Conservation (phyloP, 179 eudicot genomes). For the Heliamphora pulchella region DNA sequence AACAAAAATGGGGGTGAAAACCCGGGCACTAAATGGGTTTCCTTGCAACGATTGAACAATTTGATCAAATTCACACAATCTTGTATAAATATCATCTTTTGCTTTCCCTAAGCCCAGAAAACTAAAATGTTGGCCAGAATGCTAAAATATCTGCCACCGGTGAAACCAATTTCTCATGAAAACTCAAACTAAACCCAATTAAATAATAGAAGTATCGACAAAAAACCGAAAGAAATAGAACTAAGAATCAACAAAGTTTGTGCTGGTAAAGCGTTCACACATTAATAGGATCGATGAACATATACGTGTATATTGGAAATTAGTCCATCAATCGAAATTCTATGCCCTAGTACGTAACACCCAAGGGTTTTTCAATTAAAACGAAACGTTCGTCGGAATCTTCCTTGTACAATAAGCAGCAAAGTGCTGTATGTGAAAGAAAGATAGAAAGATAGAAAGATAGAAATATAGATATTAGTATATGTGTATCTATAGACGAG, state of each 20-base stretch:
- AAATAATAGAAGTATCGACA: too few relatives aligned
- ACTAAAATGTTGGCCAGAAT: background rate
- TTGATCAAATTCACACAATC: background rate
- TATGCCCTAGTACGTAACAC: background rate
- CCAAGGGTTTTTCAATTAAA: background rate
- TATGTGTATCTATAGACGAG: too few relatives aligned
- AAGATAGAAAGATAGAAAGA: too few relatives aligned
- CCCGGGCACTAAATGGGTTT: background rate
- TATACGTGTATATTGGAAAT: background rate
- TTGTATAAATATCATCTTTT: background rate
- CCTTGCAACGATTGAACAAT: background rate
- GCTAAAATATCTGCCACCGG: background rate
- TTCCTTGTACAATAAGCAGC: background rate
- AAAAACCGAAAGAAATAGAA: background rate
- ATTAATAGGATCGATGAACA: background rate
- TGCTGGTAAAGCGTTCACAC: background rate
- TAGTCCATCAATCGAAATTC: background rate
- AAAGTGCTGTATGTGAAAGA: background rate
- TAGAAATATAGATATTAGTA: too few relatives aligned
- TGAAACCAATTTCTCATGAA: background rate
- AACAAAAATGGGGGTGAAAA: background rate
- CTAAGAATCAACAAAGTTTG: background rate
- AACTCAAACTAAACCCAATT: background rate
- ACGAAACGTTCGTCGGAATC: background rate
- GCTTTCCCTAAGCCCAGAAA: background rate